Conservation (phyloP, 169 alveolate genomes). For the Eimeria maxima region DNA sequence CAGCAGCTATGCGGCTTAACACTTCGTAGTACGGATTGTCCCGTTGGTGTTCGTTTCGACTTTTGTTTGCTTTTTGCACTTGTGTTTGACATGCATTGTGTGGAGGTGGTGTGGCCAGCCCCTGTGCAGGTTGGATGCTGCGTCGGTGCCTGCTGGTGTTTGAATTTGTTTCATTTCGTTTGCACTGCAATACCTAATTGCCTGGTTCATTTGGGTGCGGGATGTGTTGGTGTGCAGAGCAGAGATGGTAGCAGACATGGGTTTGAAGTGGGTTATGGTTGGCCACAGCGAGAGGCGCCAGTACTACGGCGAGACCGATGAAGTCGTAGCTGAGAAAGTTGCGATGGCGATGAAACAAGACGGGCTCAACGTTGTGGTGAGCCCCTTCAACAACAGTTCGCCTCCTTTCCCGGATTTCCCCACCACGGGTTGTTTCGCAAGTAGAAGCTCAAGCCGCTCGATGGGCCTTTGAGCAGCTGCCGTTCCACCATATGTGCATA, state of each 20-base stretch:
- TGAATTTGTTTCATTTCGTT: neutral
- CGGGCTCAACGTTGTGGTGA: slow-evolving; percentile 36
- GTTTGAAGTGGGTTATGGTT: slow-evolving; percentile 96
- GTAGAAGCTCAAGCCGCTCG: neutral
- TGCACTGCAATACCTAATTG: neutral
- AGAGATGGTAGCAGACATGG: slow-evolving; percentile 95
- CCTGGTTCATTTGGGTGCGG: neutral
- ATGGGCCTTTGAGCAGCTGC: neutral
- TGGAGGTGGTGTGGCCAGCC: neutral
- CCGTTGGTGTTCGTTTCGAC: too few species aligned
- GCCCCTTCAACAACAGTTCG: neutral
- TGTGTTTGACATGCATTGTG: neutral
- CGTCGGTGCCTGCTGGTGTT: neutral
- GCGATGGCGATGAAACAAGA: slow-evolving; percentile 88
- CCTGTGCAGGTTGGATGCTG: neutral
- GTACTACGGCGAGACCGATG: slow-evolving; percentile 96
- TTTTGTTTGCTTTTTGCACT: neutral
- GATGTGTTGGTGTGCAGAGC: slow-evolving; percentile 87
- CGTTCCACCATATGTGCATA: neutral
- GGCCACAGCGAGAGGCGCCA: slow-evolving; percentile 99
- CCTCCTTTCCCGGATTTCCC: neutral
- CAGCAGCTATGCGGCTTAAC: too few species aligned
- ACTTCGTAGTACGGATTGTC: too few species aligned
- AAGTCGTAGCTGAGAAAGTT: slow-evolving; percentile 96
- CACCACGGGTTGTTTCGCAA: neutral